Conservation (phyloP, 2,329 filamentous ascomycete genomes). For the Cyphellophora attinorum region DNA sequence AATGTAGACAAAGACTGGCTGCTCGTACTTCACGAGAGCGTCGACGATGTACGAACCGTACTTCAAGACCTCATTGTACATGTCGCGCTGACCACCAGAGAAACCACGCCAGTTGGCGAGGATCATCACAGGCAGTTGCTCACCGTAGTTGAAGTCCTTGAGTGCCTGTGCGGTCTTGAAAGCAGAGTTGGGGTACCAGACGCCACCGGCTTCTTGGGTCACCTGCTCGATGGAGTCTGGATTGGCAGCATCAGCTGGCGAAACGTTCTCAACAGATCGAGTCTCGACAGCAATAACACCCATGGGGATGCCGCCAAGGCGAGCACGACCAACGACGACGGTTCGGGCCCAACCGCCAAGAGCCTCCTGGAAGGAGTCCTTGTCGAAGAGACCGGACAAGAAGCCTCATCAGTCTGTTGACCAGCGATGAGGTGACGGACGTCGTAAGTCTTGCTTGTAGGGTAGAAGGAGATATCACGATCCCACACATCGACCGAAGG, state of each 20-base stretch:
- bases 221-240: conserved; percentile 97
- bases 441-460: conserved; percentile 78
- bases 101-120: conserved; percentile 99
- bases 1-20: conserved; percentile 98
- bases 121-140: conserved; percentile 97
- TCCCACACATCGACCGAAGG: conserved; percentile 83
- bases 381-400: conserved; percentile 87
- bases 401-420: conserved; percentile 76
- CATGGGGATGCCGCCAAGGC: conserved; percentile 92
- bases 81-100: conserved; percentile 97
- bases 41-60: conserved; percentile 99
- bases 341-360: conserved; percentile 96
- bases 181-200: conserved; percentile 99
- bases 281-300: conserved; percentile 98
- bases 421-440: conserved; percentile 89
- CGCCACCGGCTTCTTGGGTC: conserved; percentile 88
- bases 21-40: conserved; percentile 94
- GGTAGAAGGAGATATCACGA: conserved; percentile 74
- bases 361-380: conserved; percentile 90
- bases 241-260: conserved; percentile 92
- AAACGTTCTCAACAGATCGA: conserved; percentile 91
- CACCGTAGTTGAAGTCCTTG: conserved; percentile 97
- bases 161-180: conserved; percentile 99
- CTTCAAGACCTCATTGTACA: conserved; percentile 99
- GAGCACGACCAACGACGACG: conserved; percentile 91